These are phyloP conservation scores for Globisporangium nunn DNA, from an alignment of 352 stramenopile species.

Conservation along the genomic window DNA sequence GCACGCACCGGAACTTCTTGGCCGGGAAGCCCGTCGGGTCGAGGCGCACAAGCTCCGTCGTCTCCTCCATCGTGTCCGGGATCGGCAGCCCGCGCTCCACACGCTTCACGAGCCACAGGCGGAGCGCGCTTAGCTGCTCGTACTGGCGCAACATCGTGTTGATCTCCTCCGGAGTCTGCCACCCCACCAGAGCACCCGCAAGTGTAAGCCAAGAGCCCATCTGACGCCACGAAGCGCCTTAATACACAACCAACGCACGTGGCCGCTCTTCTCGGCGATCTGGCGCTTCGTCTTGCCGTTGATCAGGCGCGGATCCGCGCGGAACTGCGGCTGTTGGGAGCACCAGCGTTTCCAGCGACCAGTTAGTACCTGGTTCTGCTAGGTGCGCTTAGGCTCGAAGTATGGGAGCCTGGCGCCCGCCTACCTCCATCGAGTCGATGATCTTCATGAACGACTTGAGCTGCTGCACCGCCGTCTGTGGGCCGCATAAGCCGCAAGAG, in stretches of 20 bases:
- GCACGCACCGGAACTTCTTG: conserved; percentile 69
- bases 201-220: background rate
- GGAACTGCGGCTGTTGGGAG: conserved; percentile 40
- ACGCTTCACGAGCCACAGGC: conserved; percentile 74
- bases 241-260: conserved; percentile 26
- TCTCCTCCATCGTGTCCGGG: conserved; percentile 72
- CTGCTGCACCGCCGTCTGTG: conserved; percentile 75
- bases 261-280: conserved; percentile 73
- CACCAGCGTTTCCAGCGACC: background rate
- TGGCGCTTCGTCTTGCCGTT: conserved; percentile 82
- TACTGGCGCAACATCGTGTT: conserved; percentile 85
- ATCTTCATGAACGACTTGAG: conserved; percentile 80
- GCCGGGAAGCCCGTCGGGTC: conserved; percentile 82
- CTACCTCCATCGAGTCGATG: conserved; percentile 67
- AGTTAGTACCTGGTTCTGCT: too few relatives aligned
- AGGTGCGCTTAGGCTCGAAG: too few relatives aligned
- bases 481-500: background rate
- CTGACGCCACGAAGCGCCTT: background rate
- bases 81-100: conserved; percentile 68
- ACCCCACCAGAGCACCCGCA: background rate
- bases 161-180: conserved; percentile 72
- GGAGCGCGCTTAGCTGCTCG: conserved; percentile 70
- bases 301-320: conserved; percentile 67
- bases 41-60: conserved; percentile 67
- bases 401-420: background rate